Evolutionary conservation across 805 yeast species (phyloP).

Genomic region (Helenozyma rhizophorensis): DNA sequence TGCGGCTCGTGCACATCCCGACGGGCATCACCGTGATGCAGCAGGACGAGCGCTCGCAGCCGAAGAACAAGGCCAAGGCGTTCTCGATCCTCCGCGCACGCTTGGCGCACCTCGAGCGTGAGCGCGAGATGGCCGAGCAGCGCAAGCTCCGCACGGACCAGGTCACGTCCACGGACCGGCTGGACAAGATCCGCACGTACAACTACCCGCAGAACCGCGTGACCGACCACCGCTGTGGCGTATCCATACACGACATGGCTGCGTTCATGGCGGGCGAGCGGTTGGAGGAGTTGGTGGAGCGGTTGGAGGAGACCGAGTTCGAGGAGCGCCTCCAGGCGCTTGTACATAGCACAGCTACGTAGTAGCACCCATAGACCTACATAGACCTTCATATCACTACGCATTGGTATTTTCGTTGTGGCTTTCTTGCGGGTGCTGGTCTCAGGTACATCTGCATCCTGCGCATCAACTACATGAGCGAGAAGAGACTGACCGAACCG

Average conservation of each 20-base stretch:
- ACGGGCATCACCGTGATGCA: slow-evolving; percentile 85
- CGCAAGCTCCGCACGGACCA: slow-evolving; percentile 69
- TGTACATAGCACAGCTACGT: slow-evolving; percentile 3
- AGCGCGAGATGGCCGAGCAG: slow-evolving; percentile 60
- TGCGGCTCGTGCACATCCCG: slow-evolving; percentile 85
- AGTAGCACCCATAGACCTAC: background rate
- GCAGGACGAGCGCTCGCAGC: slow-evolving; percentile 96
- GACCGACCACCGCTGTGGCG: slow-evolving; percentile 91
- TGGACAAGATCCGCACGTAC: slow-evolving; percentile 91
- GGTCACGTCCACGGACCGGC: slow-evolving; percentile 82
- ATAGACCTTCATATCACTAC: too few relatives aligned
- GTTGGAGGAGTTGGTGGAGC: slow-evolving; percentile 32
- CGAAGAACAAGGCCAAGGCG: slow-evolving; percentile 90
- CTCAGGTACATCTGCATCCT: too few relatives aligned
- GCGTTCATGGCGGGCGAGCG: slow-evolving; percentile 37
- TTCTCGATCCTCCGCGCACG: slow-evolving; percentile 76
- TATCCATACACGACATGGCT: slow-evolving; percentile 65
- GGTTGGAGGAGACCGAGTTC: slow-evolving; percentile 35
- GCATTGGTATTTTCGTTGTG: too few relatives aligned
- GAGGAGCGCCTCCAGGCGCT: slow-evolving; percentile 30
- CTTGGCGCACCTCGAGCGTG: slow-evolving; percentile 74
- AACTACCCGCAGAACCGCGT: slow-evolving; percentile 89
- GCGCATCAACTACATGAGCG: too few relatives aligned
- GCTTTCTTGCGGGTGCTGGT: too few relatives aligned
- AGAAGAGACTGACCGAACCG: too few relatives aligned